A percentile compares a stretch with the other conserved stretches of the same genome.
Conservation (phyloP, 2,329 filamentous ascomycete species). For the Lachnellula arida region DNA sequence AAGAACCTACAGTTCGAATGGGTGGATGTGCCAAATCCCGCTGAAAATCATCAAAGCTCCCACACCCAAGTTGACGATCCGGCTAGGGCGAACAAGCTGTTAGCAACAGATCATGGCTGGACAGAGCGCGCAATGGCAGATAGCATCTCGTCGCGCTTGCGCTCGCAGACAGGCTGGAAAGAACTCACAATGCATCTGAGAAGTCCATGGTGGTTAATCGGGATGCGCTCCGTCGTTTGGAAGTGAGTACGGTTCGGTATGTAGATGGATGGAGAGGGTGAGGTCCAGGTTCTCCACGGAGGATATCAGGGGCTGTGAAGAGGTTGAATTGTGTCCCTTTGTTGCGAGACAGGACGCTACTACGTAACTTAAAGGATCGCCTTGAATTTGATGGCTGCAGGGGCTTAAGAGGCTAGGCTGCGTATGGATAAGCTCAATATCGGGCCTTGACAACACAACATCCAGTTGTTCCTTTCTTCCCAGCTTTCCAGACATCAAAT, state of each 20-base stretch:
- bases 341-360: not conserved
- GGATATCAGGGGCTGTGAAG: not conserved
- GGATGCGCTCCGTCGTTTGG: not conserved
- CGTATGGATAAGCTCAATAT: not conserved
- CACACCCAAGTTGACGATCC: slow-evolving; percentile 87
- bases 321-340: not conserved
- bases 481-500: not conserved
- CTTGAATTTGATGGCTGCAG: not conserved
- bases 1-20: slow-evolving; percentile 50
- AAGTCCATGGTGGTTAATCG: slow-evolving; percentile 66
- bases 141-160: slow-evolving; percentile 11
- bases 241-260: not conserved
- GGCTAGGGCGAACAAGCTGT: slow-evolving; percentile 51
- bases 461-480: not conserved
- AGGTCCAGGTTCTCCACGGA: not conserved
- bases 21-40: slow-evolving; percentile 70
- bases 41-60: slow-evolving; percentile 84
- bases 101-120: slow-evolving; percentile 22
- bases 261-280: not conserved
- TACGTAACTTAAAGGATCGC: not conserved
- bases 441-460: not conserved
- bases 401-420: not conserved
- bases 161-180: slow-evolving; percentile 2
- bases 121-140: slow-evolving; percentile 15
- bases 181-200: slow-evolving; percentile 82